Percentiles rank a stretch among this genome's conserved stretches.
Evolutionary conservation across 1,139 yeast species (phyloP).

Genomic region (Magnusiomyces fungicola): DNA sequence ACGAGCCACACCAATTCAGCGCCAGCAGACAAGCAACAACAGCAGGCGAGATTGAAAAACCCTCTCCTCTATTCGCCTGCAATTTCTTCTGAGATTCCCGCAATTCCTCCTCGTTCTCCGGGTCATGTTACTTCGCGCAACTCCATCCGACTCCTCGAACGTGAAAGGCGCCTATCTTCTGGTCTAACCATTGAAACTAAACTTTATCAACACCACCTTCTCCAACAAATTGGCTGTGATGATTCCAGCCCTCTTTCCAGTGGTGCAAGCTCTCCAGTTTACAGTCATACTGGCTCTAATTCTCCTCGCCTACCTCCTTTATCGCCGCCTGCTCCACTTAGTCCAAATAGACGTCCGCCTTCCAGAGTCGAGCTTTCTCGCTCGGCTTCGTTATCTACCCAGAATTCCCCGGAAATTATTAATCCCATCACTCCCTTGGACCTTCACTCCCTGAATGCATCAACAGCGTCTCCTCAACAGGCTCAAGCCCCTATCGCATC

Average conservation of each 20-base stretch:
- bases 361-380: neutral
- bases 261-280: neutral
- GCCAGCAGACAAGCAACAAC: neutral
- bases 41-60: neutral
- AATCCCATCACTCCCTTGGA: neutral
- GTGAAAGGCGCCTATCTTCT: conserved; percentile 4
- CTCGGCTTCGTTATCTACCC: neutral
- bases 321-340: neutral
- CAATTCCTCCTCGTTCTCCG: conserved; percentile 6
- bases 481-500: too few relatives aligned
- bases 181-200: neutral
- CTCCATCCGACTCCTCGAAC: neutral
- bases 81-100: neutral
- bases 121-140: neutral
- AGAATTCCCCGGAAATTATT: neutral
- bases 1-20: neutral
- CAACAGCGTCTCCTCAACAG: too few relatives aligned
- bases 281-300: neutral
- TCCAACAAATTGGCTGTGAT: too few relatives aligned
- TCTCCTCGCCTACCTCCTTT: neutral
- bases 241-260: neutral
- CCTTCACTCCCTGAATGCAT: neutral
- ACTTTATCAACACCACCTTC: neutral
- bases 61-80: conserved; percentile 3
- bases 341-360: neutral